Evolutionary conservation across 345 rosid genomes (phyloP), one percentile per base, ranked within the genome.

Genomic region (Populus tremula): DNA sequence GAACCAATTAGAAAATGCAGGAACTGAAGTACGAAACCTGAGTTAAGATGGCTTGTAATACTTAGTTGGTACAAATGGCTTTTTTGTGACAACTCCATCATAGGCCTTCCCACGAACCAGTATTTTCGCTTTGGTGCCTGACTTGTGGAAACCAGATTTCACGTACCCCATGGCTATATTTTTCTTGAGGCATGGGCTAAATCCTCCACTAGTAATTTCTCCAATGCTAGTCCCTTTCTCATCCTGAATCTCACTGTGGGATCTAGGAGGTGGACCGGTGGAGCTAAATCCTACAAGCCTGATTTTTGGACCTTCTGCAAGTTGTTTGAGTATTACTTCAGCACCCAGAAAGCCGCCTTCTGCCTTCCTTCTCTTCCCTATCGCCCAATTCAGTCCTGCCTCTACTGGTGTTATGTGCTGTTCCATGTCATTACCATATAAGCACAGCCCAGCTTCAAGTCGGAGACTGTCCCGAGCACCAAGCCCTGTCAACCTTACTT

Each of bases 311-410:
- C 98, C 98, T 8, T 91, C 93, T 74, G 76, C 93, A 1, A 94
- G 92, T 80, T 94, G 98, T 77, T 92, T 93, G 78, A 96, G 98
- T 74, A 96, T 94, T 33, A 88, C 89, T 45, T 89, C 94, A 0
- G 98, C 98, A 1, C 99, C 99, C 0, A 94, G 90, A 81, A 96
- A 94, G 43, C 98, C 98, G 5, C 98, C 99, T 82, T 96, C 98
- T 5, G 97, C 96, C 79, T 89, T 91, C 73, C 98, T 89, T 62
- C 98, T 89, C 85, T 96, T 96, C 72, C 99, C 99, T 73, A 94
- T 91, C 61, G 99, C 99, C 99, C 99, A 94, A 53, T 91, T 89
- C 54, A 96, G 89, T 3, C 98, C 99, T 14, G 99, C 98, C 81
- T 96, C 99, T 5, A 94, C 93, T 0, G 99, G 97, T 16, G 97